Evolutionary conservation across 768 basidiomycete species (phyloP).

Genomic region (Tricholoma sp.): DNA sequence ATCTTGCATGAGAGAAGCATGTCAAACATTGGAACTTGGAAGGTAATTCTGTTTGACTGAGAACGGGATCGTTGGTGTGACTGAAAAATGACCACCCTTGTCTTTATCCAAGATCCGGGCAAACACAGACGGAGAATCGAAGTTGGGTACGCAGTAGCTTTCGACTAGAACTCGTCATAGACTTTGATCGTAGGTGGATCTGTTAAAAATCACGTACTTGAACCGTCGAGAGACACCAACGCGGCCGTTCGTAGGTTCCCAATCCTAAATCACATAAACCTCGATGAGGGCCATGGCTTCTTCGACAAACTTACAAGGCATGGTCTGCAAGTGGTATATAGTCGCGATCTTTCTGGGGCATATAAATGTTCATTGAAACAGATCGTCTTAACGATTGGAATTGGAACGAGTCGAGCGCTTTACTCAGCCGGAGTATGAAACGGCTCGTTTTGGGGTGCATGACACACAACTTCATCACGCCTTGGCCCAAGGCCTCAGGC

Average conservation of each 20-base stretch:
- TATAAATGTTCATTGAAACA: constrained; percentile 44
- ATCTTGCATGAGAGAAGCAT: not conserved
- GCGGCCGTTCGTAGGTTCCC: constrained; percentile 84
- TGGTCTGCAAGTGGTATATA: constrained; percentile 78
- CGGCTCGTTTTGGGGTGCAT: not conserved
- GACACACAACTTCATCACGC: too few species aligned
- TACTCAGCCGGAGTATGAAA: not conserved
- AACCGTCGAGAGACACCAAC: constrained; percentile 77
- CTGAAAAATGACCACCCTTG: constrained; percentile 91
- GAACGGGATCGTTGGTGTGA: constrained; percentile 67
- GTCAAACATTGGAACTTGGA: constrained; percentile 70
- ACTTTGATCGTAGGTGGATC: not conserved
- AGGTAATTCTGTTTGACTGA: constrained; percentile 79
- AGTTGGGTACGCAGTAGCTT: constrained; percentile 88
- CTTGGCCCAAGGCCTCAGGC: too few species aligned
- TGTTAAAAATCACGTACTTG: constrained; percentile 41
- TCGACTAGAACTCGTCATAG: constrained; percentile 50
- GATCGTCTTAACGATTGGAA: constrained; percentile 5
- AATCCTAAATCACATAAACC: constrained; percentile 45
- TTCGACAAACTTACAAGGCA: constrained; percentile 51
- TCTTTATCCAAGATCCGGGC: constrained; percentile 86
- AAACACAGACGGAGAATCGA: constrained; percentile 91
- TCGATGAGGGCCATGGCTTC: not conserved
- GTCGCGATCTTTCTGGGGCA: constrained; percentile 51
- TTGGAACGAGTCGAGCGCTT: not conserved